Evolutionary conservation across 2,329 filamentous ascomycete species (phyloP).

Genomic region (Colletotrichum kahawae): DNA sequence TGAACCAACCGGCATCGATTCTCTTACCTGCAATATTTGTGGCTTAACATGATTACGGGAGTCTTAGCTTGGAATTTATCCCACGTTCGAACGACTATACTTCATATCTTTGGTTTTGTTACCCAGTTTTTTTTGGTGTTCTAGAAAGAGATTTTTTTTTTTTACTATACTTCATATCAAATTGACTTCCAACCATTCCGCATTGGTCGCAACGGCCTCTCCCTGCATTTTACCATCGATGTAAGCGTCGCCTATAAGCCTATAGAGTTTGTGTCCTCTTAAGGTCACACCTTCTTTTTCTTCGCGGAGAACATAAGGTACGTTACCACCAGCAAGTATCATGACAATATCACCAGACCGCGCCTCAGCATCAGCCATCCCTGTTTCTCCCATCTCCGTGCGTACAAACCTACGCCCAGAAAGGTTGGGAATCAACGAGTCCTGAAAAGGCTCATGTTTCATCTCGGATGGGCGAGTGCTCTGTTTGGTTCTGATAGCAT

Average conservation of each 20-base stretch:
- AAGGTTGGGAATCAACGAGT: background rate
- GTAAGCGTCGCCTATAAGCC: background rate
- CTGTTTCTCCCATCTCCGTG: background rate
- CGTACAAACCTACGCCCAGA: background rate
- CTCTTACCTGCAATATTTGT: no score
- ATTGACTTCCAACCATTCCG: background rate
- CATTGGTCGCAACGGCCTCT: fast-evolving
- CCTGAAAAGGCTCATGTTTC: background rate
- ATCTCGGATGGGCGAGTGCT: background rate
- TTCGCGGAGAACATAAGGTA: background rate
- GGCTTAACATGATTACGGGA: no score
- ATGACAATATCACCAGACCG: background rate
- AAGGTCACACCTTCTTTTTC: background rate
- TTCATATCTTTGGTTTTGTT: no score
- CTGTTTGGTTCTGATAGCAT: background rate
- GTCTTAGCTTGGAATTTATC: no score
- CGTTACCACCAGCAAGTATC: background rate
- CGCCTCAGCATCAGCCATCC: background rate
- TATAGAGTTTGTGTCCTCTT: background rate
- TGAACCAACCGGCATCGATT: no score
- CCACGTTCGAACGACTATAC: no score
- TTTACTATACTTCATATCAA: background rate
- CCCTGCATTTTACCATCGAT: background rate
- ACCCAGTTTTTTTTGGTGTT: no score
- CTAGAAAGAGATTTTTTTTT: no score